Evolutionary conservation across 2,329 filamentous ascomycete genomes (phyloP).

Genomic region (Colletotrichum musae): DNA sequence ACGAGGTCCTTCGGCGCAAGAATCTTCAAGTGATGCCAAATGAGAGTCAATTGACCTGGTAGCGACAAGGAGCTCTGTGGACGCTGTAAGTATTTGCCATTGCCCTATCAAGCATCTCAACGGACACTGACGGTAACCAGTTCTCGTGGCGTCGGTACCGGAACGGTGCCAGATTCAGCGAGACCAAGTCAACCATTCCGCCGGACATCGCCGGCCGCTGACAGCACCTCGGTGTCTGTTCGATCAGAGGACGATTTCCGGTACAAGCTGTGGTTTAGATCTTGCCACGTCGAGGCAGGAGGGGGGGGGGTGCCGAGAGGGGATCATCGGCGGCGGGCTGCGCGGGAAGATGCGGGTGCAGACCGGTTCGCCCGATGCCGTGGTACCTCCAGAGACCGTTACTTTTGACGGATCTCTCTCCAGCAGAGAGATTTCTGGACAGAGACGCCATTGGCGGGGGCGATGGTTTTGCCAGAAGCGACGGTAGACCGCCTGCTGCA

Average conservation of each 20-base stretch:
- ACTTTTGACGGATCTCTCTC: slow-evolving; percentile 20
- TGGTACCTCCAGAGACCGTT: neutral
- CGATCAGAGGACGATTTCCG: slow-evolving; percentile 23
- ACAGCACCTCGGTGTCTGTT: neutral
- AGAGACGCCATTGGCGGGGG: slow-evolving; percentile 25
- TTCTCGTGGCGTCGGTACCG: neutral
- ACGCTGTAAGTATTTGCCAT: neutral
- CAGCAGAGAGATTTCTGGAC: slow-evolving; percentile 14
- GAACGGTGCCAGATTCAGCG: slow-evolving; percentile 14
- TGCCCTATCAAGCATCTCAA: slow-evolving; percentile 1
- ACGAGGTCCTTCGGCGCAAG: neutral
- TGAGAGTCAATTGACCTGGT: slow-evolving; percentile 3
- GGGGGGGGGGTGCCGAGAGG: slow-evolving; percentile 3
- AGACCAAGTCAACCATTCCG: slow-evolving; percentile 1
- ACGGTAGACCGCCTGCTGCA: slow-evolving; percentile 28
- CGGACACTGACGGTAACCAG: slow-evolving; percentile 12
- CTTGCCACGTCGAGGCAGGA: slow-evolving; percentile 38
- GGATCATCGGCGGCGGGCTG: slow-evolving; percentile 1
- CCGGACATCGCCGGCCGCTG: slow-evolving; percentile 10
- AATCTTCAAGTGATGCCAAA: slow-evolving; percentile 1
- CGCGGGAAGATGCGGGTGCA: slow-evolving; percentile 24
- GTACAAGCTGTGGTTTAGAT: slow-evolving; percentile 39
- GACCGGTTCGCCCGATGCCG: slow-evolving; percentile 13
- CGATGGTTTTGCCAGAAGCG: slow-evolving; percentile 8
- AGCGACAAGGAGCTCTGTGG: neutral